Evolutionary conservation across 2,329 filamentous ascomycete genomes (phyloP).

Genomic region (Claviceps quebecensis): DNA sequence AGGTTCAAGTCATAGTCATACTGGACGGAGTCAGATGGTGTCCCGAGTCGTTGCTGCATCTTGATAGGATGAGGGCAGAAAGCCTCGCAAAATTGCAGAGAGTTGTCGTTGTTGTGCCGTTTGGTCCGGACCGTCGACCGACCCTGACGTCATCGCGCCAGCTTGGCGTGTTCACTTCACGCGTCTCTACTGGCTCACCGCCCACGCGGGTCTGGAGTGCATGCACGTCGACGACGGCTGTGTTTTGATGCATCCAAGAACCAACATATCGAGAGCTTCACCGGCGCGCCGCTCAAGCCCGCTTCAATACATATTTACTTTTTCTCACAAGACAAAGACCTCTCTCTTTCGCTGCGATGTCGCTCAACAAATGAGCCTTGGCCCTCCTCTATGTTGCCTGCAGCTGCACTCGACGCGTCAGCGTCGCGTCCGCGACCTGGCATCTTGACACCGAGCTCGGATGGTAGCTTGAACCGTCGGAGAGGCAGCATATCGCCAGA

Average conservation of each 20-base stretch:
- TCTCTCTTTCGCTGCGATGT: constrained; percentile 1
- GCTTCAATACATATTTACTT: background rate
- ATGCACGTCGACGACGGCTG: background rate
- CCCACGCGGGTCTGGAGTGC: no score
- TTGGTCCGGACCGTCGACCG: no score
- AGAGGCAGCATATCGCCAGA: constrained; percentile 17
- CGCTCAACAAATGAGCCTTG: constrained; percentile 4
- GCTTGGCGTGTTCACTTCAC: no score
- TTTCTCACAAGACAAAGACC: background rate
- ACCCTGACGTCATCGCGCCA: no score
- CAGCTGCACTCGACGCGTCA: constrained; percentile 23
- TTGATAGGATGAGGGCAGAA: no score
- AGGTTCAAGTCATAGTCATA: no score
- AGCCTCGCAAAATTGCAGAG: no score
- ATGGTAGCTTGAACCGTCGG: constrained; percentile 23
- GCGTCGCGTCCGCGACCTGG: constrained; percentile 35
- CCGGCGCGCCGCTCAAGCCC: background rate
- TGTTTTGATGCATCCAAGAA: background rate
- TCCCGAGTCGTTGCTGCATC: no score
- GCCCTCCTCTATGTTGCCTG: constrained; percentile 19
- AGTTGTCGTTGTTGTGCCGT: no score
- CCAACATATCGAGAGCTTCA: background rate
- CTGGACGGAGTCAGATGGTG: no score
- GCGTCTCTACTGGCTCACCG: background rate
- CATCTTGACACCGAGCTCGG: constrained; percentile 27